Base-by-base conservation (phyloP, 257 asterid genomes). In the Jasminum sambac region DNA sequence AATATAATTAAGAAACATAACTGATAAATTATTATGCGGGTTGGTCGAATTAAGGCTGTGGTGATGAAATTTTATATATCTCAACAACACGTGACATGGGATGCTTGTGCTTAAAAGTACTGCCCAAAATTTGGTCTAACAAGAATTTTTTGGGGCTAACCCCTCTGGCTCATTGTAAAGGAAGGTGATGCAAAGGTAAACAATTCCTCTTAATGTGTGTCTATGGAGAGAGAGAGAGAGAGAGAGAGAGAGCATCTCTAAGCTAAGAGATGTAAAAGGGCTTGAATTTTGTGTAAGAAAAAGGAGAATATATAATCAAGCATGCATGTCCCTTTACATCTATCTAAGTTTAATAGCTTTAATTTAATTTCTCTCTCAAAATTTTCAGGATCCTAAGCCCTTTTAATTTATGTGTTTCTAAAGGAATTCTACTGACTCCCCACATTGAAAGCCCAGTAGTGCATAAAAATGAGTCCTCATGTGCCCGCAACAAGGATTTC, bases 81-180 rank as follows among this genome's bases (percentile, higher is more conserved):
- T 50, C 0, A 46, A 46, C 14, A 64, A 48, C 85, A 75, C 80
- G 85, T 83, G 85, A 83, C 73, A 62, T 58, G 71, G 72, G 81
- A 83, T 77, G 85, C 81, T 77, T 80, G 70, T 69, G 67, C 74
- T 46, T 69, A 69, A 80, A 80, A 74, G 81, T 41, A n/a, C n/a
- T n/a, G 71, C 17, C 57, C 63, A 25, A 19, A 6, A 26, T 74
- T 61, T 42, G 63, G 72, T 76, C 79, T 64, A 69, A 64, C 38
- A 52, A 69, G 75, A 52, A 76, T 69, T 76, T 69, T 76, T 76
- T 34, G 79, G 75, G 78, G 34, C 38, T 74, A 62, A 62, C 73
- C 63, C 67, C 57, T 13, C 62, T n/a, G n/a, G n/a, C n/a, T 17
- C 75, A 60, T 73, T 73, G 66, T 78, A 21, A 69, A 73, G 72